Evolutionary conservation across 2,329 filamentous ascomycete genomes (phyloP), one percentile per base, ranked within the genome.

Genomic region (Alternaria sp.): DNA sequence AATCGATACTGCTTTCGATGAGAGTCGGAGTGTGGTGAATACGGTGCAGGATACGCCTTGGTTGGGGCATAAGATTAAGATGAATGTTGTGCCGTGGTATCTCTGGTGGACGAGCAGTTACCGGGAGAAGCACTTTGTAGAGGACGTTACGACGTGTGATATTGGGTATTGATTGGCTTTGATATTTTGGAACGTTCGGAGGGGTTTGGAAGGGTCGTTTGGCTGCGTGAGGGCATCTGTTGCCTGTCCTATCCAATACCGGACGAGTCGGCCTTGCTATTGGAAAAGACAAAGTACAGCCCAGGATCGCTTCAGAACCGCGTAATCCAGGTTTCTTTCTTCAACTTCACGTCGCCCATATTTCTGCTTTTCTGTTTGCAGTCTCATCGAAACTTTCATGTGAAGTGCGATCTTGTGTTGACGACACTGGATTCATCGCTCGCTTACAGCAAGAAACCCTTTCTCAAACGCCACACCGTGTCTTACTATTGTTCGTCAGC

Each of bases 1-100:
- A 40, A 82, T 83, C 55, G 78, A 81, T 36, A 71, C 65, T 13
- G 78, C 80, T 2, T 83, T 80, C 65, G 77, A 80, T 21, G 80
- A 83, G 67, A 80, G 75, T 42, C 78, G 80, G 70, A 79, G 74
- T 45, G 80, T 81, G 26, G 78, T 81, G 2, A 78, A 73, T 60
- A 80, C 79, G 5, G 79, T 81, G 11, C 76, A 77, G 21, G 79
- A 81, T 58, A 78, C 78, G 4, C 79, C 79, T 10, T 80, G 79
- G 78, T 55, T 80, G 21, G 79, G 78, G 9, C 79, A 81, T 63
- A 77, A 70, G 54, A 77, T 81, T 50, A 81, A 81, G 73, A 80
- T 77, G 42, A 77, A 74, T 54, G 63, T 81, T 42, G 73, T 81
- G n/a, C 79, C 80, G 42, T 81, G 79, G 80, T 81, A 78, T 70